phyloP scores from a whole-genome alignment of 2,329 filamentous ascomycete species.

The Rhynchosporium graminicola region DNA sequence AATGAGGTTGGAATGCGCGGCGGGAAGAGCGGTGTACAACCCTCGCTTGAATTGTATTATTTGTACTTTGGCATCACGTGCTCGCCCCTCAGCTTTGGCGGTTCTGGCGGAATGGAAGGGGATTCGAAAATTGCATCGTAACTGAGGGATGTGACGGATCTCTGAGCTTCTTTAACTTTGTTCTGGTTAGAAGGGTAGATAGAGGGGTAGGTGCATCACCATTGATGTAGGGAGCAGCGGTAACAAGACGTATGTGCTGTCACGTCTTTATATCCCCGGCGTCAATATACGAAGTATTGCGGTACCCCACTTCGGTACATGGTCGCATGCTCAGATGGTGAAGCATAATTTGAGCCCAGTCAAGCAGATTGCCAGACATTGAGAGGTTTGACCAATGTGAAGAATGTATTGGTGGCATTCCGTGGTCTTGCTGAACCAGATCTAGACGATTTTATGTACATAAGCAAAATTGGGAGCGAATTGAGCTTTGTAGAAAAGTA shows the following conservation, averaged over 20 bases:
- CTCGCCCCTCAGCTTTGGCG: slow-evolving; percentile 5
- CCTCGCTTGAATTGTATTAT: slow-evolving; percentile 10
- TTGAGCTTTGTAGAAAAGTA: no score
- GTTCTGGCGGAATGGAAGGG: slow-evolving; percentile 6
- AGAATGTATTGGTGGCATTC: not conserved
- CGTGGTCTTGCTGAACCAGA: not conserved
- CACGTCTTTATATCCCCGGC: slow-evolving; percentile 15
- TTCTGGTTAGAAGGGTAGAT: slow-evolving; percentile 14
- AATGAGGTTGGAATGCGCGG: slow-evolving; percentile 6
- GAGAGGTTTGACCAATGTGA: no score
- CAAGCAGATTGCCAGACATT: not conserved
- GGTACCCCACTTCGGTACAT: slow-evolving; percentile 14
- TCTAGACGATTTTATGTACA: no score
- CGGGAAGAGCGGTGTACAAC: slow-evolving; percentile 31
- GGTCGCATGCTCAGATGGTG: not conserved
- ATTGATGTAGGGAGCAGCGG: slow-evolving; percentile 11
- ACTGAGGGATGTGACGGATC: slow-evolving; percentile 6
- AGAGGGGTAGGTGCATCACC: slow-evolving; percentile 6
- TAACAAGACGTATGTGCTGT: slow-evolving; percentile 14
- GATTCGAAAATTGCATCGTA: not conserved
- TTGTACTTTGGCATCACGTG: slow-evolving; percentile 20
- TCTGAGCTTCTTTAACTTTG: not conserved
- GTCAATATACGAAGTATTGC: slow-evolving; percentile 3
- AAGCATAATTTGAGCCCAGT: not conserved
- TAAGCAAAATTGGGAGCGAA: no score